A percentile compares a stretch with the other conserved stretches of the same genome.
Evolutionary conservation across 2,329 filamentous ascomycete species (phyloP).

Genomic region (Fusarium nodosum): DNA sequence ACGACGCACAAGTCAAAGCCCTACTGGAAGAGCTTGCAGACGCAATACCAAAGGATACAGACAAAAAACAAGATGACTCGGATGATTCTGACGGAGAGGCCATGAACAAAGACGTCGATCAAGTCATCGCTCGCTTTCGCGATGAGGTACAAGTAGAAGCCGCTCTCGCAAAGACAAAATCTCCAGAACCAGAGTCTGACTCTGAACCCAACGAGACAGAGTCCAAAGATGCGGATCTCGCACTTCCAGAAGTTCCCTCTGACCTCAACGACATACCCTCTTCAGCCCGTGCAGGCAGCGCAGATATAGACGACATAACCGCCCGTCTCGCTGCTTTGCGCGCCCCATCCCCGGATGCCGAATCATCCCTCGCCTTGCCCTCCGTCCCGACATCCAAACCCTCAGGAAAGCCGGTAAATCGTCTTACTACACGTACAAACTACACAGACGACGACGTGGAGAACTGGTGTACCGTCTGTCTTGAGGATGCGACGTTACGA

Average conservation of each 20-base stretch:
- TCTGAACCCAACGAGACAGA: conserved; percentile 19
- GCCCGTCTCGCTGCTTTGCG: conserved; percentile 67
- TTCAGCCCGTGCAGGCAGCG: conserved; percentile 40
- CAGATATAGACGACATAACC: conserved; percentile 61
- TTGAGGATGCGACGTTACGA: conserved; percentile 79
- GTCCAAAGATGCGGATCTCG: conserved; percentile 47
- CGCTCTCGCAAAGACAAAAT: conserved; percentile 34
- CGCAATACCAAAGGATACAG: conserved; percentile 51
- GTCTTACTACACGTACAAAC: conserved; percentile 57
- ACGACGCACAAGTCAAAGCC: conserved; percentile 54
- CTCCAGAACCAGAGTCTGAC: conserved; percentile 18
- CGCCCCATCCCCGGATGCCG: conserved; percentile 48
- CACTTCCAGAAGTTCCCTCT: conserved; percentile 63
- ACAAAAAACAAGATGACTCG: conserved; percentile 37
- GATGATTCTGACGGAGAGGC: conserved; percentile 66
- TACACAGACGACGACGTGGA: conserved; percentile 79
- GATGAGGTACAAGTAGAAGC: conserved; percentile 61
- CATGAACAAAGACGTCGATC: conserved; percentile 61
- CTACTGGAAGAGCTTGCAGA: conserved; percentile 56
- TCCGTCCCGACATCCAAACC: conserved; percentile 66
- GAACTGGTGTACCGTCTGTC: conserved; percentile 86
- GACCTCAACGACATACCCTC: conserved; percentile 57
- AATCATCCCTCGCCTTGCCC: conserved; percentile 60
- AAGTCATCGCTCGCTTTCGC: conserved; percentile 61
- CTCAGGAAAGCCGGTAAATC: conserved; percentile 57